Percentiles rank a stretch among this genome's conserved stretches.
Conservation (phyloP, 768 basidiomycete species). For the Ramaria rubella region DNA sequence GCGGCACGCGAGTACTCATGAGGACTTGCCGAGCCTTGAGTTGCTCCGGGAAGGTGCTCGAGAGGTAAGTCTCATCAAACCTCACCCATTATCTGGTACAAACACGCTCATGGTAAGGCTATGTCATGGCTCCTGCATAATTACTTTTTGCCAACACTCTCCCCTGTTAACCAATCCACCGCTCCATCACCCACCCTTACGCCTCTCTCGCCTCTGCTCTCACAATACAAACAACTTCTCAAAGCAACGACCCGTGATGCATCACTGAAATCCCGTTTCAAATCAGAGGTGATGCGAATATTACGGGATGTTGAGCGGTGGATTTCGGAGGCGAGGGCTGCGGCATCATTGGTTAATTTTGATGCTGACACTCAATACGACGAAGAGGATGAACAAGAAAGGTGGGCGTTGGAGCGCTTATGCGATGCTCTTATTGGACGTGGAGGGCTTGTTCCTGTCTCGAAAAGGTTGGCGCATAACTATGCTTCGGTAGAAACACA, state of each 20-base stretch:
- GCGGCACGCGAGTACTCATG: constrained; percentile 93
- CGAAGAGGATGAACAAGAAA: constrained; percentile 48
- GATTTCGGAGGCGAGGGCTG: constrained; percentile 67
- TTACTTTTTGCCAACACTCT: constrained; percentile 69
- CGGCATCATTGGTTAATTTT: constrained; percentile 31
- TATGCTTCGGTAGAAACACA: constrained; percentile 6
- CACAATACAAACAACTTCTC: constrained; percentile 62
- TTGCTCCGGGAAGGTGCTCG: constrained; percentile 69
- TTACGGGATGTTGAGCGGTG: constrained; percentile 68
- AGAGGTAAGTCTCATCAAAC: constrained; percentile 41
- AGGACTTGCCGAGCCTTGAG: constrained; percentile 82
- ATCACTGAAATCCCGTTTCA: constrained; percentile 46
- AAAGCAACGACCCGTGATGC: constrained; percentile 61
- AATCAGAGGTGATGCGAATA: constrained; percentile 41
- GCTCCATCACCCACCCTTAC: constrained; percentile 36
- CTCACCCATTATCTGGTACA: background rate
- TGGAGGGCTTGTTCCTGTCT: constrained; percentile 74
- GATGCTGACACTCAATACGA: constrained; percentile 19
- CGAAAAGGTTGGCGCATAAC: constrained; percentile 59
- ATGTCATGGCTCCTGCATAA: constrained; percentile 78
- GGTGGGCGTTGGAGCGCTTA: constrained; percentile 61
- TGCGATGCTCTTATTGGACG: constrained; percentile 60
- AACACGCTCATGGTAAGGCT: constrained; percentile 40
- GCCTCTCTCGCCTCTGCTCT: constrained; percentile 60
- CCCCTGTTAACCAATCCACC: constrained; percentile 18